A percentile compares a stretch with the other conserved stretches of the same genome.
Evolutionary conservation across 257 asterid species (phyloP).

Genomic region (Ehretia macrophylla): DNA sequence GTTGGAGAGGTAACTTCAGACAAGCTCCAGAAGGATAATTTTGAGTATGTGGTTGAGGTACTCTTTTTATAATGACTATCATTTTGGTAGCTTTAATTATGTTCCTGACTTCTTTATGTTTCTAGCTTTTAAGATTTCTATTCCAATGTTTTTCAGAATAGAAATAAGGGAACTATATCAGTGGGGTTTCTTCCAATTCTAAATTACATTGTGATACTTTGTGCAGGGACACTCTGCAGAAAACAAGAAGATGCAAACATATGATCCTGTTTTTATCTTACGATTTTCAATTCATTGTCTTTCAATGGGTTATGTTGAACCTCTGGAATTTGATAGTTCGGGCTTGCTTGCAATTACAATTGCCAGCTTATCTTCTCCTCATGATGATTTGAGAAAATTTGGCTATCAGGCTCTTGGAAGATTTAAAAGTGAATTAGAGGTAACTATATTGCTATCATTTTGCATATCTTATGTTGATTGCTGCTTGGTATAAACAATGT

Average conservation of each 20-base stretch:
- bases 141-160: background rate
- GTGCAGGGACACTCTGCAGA: slow-evolving; percentile 41
- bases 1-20: slow-evolving; percentile 28
- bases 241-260: slow-evolving; percentile 40
- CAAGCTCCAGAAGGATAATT: slow-evolving; percentile 35
- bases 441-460: slow-evolving; percentile 22
- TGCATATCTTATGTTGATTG: background rate
- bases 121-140: slow-evolving; percentile 2
- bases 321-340: slow-evolving; percentile 76
- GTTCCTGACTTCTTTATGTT: slow-evolving; percentile 6
- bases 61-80: slow-evolving; percentile 6
- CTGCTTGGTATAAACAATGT: background rate
- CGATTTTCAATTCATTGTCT: slow-evolving; percentile 78
- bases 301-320: slow-evolving; percentile 65
- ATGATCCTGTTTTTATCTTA: slow-evolving; percentile 86
- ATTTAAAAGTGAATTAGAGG: slow-evolving; percentile 72
- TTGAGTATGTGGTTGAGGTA: slow-evolving; percentile 46
- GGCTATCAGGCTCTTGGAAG: slow-evolving; percentile 69
- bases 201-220: slow-evolving; percentile 11
- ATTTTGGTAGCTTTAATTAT: slow-evolving; percentile 6
- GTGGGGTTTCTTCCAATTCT: slow-evolving; percentile 4
- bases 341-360: slow-evolving; percentile 83
- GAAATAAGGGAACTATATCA: background rate
- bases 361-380: slow-evolving; percentile 78
- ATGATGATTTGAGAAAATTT: slow-evolving; percentile 66